Conservation (phyloP, 176 grass and related monocot species). For the Microstegium vimineum region DNA sequence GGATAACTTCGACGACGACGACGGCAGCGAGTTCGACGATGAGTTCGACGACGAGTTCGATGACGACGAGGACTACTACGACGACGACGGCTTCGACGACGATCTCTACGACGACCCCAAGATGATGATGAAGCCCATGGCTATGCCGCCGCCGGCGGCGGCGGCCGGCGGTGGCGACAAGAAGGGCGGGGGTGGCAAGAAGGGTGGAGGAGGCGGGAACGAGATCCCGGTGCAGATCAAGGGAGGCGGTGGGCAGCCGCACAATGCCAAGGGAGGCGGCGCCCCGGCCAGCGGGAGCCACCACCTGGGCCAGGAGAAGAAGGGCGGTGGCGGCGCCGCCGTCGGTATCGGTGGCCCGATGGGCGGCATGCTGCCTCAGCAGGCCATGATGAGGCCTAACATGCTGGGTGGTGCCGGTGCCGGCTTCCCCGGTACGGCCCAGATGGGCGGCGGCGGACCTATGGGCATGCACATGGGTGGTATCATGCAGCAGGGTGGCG, state of each 20-base stretch:
- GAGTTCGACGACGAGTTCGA: neutral
- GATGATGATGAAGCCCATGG: conserved; percentile 59
- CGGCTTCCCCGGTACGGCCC: conserved; percentile 43
- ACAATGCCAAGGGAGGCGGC: neutral
- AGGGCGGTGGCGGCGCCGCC: conserved; percentile 8
- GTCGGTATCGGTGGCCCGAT: neutral
- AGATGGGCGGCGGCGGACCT: conserved; percentile 49
- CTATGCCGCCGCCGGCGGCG: neutral
- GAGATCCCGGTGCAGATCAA: conserved; percentile 47
- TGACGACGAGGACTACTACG: conserved; percentile 30
- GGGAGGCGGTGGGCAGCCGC: conserved; percentile 28
- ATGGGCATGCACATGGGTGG: conserved; percentile 46
- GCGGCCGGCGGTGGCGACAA: conserved; percentile 24
- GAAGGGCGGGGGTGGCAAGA: conserved; percentile 47
- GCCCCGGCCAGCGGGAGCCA: neutral
- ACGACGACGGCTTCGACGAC: conserved; percentile 57
- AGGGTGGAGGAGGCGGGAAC: conserved; percentile 33
- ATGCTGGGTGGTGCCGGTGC: conserved; percentile 38
- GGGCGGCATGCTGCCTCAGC: conserved; percentile 30
- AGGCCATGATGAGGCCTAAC: conserved; percentile 40
- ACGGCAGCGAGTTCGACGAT: conserved; percentile 53
- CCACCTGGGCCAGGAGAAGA: conserved; percentile 15
- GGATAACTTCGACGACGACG: conserved; percentile 44
- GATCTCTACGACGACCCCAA: conserved; percentile 54
- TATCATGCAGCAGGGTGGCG: conserved; percentile 10